Evolutionary conservation across 2,329 filamentous ascomycete genomes (phyloP), one percentile per base, ranked within the genome.

Genomic region (Biscogniauxia mediterranea): DNA sequence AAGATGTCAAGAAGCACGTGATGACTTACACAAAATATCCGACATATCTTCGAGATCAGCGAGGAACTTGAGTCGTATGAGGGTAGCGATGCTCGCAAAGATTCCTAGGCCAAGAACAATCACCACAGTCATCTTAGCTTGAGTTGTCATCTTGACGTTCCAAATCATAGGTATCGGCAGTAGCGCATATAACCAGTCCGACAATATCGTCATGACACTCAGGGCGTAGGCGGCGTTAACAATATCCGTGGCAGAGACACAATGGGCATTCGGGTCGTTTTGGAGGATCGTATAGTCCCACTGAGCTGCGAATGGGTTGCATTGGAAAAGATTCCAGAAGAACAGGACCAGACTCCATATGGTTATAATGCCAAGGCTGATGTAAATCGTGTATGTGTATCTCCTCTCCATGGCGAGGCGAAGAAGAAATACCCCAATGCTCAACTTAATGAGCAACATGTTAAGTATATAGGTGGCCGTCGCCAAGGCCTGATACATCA

Each of bases 391-490:
- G 68, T 77, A 82, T 21, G 75, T 79, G 68, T 85, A 85, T 20
- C 78, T 69, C 54, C 73, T 78, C 51, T 77, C 73, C 3, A 77
- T 75, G 1, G 81, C 78, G 17, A 85, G 73, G 5, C 81, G 77
- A 19, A 85, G 70, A 8, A 84, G 76, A 62, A 84, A 83, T 61
- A 84, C 73, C 38, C 78, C 80, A 55, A 85, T 84, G 71, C 83
- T 83, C 56, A 85, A 71, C 71, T 85, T 85, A 71, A 84, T 79
- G 62, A 85, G 79, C 77, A 84, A 80, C 82, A 85, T 85, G 62
- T 83, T 77, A 9, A 79, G 64, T 52, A 85, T 73, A 59, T 84
- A 84, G 1, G 78, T 79, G 6, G 77, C 79, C 0, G 81, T 81
- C 11, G 80, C 80, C 28, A 84, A 66, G 23, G 82, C 79, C 74